Conservation (phyloP, 2,329 filamentous ascomycete species). For the Colletotrichum sp. region DNA sequence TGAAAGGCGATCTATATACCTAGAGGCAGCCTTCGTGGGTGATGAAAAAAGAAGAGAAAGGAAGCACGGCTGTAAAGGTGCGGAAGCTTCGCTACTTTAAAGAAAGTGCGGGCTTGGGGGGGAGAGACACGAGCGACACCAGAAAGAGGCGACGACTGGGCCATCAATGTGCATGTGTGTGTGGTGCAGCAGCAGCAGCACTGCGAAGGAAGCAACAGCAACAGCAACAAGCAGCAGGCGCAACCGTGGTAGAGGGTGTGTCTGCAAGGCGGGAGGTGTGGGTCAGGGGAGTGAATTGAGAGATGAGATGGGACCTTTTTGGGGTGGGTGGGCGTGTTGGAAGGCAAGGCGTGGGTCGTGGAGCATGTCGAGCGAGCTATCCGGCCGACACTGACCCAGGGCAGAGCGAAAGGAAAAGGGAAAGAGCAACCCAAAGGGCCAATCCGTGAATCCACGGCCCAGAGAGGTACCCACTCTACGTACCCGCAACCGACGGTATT, state of each 20-base stretch:
- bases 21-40: conserved; percentile 26
- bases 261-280: neutral
- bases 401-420: neutral
- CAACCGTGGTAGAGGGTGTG: neutral
- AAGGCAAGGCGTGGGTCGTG: neutral
- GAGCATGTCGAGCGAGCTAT: conserved; percentile 14
- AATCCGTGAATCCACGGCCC: conserved; percentile 7
- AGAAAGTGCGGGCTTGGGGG: conserved; percentile 11
- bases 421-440: neutral
- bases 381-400: conserved; percentile 13
- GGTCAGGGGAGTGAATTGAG: neutral
- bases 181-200: neutral
- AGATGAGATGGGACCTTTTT: neutral
- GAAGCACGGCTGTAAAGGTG: neutral
- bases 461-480: conserved; percentile 7
- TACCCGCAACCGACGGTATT: conserved; percentile 17
- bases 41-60: conserved; percentile 24
- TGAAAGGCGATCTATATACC: conserved; percentile 19
- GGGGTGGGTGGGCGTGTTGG: neutral
- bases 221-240: neutral
- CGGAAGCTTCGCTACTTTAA: conserved; percentile 23
- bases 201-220: conserved; percentile 3
- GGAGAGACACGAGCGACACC: conserved; percentile 3
- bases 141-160: neutral
- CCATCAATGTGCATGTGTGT: neutral